These are phyloP conservation scores for Alternaria sp. DNA, from an alignment of 2,329 filamentous ascomycete genomes.

Conservation along the genomic window DNA sequence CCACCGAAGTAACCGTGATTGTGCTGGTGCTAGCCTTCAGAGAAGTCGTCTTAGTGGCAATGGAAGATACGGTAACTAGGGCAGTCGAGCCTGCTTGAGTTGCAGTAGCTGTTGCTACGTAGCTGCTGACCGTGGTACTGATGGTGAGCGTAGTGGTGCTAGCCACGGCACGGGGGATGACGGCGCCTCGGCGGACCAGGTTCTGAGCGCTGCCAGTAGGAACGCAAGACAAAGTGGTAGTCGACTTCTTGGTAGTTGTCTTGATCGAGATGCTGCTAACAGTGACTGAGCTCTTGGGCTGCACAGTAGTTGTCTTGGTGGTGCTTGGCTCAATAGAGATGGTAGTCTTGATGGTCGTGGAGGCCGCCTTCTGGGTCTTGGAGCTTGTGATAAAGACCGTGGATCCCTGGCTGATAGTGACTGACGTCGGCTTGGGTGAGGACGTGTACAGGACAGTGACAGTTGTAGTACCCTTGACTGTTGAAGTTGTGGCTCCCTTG, in stretches of 20 bases:
- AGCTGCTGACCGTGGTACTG: conserved; percentile 34
- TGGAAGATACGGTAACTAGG: conserved; percentile 18
- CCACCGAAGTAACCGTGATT: conserved; percentile 28
- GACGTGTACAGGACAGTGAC: conserved; percentile 31
- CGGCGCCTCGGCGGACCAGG: conserved; percentile 24
- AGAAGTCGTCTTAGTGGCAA: conserved; percentile 19
- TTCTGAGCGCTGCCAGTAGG: conserved; percentile 29
- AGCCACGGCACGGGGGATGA: conserved; percentile 22
- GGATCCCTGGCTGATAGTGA: conserved; percentile 29
- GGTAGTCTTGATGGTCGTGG: conserved; percentile 22
- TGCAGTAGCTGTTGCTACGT: conserved; percentile 24
- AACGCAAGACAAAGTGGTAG: conserved; percentile 35
- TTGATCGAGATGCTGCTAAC: conserved; percentile 32
- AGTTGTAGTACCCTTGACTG: conserved; percentile 25
- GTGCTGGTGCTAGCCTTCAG: conserved; percentile 28
- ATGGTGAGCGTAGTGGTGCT: conserved; percentile 34
- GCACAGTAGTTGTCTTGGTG: conserved; percentile 35
- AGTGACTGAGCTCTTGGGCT: conserved; percentile 29
- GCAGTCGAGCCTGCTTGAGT: conserved; percentile 26
- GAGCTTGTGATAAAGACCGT: conserved; percentile 26
- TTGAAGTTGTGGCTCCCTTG: conserved; percentile 25
- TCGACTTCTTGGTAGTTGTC: conserved; percentile 41
- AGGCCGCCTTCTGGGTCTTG: conserved; percentile 21
- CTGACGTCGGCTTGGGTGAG: conserved; percentile 37
- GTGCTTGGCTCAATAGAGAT: conserved; percentile 21